Evolutionary conservation across 208 protist species (phyloP).

Genomic region (Crithidia sp.): DNA sequence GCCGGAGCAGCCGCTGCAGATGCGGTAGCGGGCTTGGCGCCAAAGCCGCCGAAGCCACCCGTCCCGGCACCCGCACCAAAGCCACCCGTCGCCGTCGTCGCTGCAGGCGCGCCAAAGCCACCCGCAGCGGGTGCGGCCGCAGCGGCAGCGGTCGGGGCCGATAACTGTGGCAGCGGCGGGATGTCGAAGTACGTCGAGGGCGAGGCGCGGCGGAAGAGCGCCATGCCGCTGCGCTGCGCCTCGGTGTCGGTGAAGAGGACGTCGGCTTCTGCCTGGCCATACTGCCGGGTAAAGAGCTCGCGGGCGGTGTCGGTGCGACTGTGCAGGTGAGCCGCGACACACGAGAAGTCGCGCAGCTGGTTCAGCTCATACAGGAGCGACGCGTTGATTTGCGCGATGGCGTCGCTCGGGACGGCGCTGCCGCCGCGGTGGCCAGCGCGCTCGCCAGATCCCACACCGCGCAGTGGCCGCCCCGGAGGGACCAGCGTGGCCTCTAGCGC

Average conservation of each 20-base stretch:
- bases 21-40: background rate
- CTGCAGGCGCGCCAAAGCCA: background rate
- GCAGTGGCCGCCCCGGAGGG: constrained; percentile 28
- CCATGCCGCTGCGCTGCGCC: constrained; percentile 36
- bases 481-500: constrained; percentile 63
- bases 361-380: constrained; percentile 72
- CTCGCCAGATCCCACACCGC: constrained; percentile 4
- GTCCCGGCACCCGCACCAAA: background rate
- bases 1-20: constrained; percentile 1
- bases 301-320: constrained; percentile 51
- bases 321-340: constrained; percentile 63
- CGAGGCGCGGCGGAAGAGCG: constrained; percentile 24
- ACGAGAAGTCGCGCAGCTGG: constrained; percentile 58
- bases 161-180: constrained; percentile 23
- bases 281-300: constrained; percentile 67
- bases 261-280: constrained; percentile 72
- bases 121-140: background rate
- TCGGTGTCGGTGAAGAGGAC: constrained; percentile 55
- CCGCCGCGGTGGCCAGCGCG: constrained; percentile 15
- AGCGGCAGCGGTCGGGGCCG: background rate
- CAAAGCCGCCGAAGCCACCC: background rate
- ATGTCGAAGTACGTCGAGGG: constrained; percentile 36
- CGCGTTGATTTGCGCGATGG: constrained; percentile 65
- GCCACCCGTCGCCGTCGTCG: background rate
- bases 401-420: constrained; percentile 31